Base-by-base conservation (phyloP, 176 grass and related monocot genomes). In the Zea luxurians region DNA sequence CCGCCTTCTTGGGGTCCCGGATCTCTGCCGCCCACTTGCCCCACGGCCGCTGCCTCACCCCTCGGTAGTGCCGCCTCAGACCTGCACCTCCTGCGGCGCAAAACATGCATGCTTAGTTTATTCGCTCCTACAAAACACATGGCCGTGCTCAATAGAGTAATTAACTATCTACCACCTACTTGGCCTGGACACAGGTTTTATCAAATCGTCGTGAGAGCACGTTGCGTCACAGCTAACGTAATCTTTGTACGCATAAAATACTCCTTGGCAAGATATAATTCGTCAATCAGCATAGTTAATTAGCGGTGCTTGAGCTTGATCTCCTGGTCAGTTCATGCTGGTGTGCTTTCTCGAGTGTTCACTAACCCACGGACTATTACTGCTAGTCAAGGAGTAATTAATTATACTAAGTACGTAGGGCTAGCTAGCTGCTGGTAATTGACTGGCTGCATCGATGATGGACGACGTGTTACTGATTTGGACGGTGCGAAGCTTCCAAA, bases 11-110 rank as follows among this genome's bases (percentile, higher is more conserved):
- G 0, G 89, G 89, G 77, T 91, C 85, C 7, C 89, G 36, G 59
- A 91, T 91, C 85, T 91, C 89, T 7, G 89, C 89, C 9, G 89
- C 89, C 89, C 89, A 91, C 68, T 91, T 91, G 36, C 89, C 89
- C 89, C 89, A 91, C 10, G 89, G 89, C 77, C 89, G 85, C 85
- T 91, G 89, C 73, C 89, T 52, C 10, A 91, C 81, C 13, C 89
- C 89, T 78, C 89, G 50, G 78, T 91, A 91, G 85, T 87, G 89
- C 45, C 81, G 68, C 82, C 78, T 63, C 74, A 76, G 75, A 57
- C 76, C 74, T 65, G 58, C 75, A 10, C 27, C 27, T 27, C 27
- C 27, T 1, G 27, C 27, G 27, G 27, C 21, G 37, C 57, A 41
- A n/a, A 44, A 36, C 17, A 38, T 48, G 18, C 17, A 38, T 48